Evolutionary conservation across 352 stramenopile species (phyloP).

Genomic region (Pilasporangium apinafurcum): DNA sequence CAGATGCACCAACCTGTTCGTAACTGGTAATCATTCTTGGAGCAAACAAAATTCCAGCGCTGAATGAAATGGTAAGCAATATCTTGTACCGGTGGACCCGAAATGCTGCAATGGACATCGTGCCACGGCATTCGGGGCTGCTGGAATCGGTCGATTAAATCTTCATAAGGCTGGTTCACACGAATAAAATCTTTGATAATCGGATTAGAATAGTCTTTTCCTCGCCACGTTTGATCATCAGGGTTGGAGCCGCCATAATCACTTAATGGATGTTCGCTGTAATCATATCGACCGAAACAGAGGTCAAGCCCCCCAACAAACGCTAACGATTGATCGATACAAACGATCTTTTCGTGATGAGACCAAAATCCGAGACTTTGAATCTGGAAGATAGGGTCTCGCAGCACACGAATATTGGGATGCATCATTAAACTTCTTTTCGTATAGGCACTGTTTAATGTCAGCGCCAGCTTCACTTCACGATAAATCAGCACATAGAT

Average conservation of each 20-base stretch:
- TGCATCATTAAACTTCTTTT: constrained; percentile 76
- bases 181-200: constrained; percentile 88
- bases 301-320: constrained; percentile 86
- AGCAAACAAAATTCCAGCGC: constrained; percentile 89
- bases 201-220: constrained; percentile 87
- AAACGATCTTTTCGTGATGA: constrained; percentile 92
- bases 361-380: constrained; percentile 89
- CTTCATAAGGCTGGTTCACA: constrained; percentile 79
- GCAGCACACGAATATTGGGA: constrained; percentile 85
- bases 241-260: constrained; percentile 50
- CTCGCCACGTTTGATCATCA: constrained; percentile 56
- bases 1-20: constrained; percentile 86
- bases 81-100: constrained; percentile 74
- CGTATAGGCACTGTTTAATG: constrained; percentile 83
- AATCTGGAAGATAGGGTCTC: constrained; percentile 89
- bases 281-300: constrained; percentile 86
- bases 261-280: constrained; percentile 63
- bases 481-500: constrained; percentile 91
- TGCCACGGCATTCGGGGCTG: constrained; percentile 88
- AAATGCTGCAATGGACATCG: constrained; percentile 83
- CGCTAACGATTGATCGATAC: constrained; percentile 80
- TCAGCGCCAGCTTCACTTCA: constrained; percentile 85
- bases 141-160: constrained; percentile 69
- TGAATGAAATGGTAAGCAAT: constrained; percentile 89
- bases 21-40: constrained; percentile 84